A percentile compares a stretch with the other conserved stretches of the same genome.
These are phyloP conservation scores for Paramecium pentaurelia DNA, from an alignment of 73 alveolate genomes.

Conservation along the genomic window DNA sequence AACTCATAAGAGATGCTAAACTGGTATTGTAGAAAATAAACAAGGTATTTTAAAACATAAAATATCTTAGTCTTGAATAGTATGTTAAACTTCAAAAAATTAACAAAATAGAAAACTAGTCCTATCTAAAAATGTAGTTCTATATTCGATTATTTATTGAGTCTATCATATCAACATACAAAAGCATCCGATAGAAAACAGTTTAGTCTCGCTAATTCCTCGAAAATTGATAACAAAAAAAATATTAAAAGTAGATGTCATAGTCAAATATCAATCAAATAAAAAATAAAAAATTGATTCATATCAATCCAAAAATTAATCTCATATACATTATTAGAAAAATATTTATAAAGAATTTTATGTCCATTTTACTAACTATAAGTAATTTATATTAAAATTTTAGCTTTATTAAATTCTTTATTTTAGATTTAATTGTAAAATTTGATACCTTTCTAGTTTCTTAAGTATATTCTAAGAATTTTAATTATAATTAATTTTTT, in stretches of 20 bases:
- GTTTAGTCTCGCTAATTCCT: neutral
- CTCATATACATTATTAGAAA: neutral
- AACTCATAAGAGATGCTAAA: neutral
- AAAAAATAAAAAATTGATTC: neutral
- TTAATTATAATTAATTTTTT: no score
- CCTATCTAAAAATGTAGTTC: neutral
- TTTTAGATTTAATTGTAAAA: no score
- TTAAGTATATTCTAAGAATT: no score
- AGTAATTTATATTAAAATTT: neutral
- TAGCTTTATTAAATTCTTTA: neutral
- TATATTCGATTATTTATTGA: neutral
- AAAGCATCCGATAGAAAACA: neutral
- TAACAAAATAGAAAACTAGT: neutral
- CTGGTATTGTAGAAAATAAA: slow-evolving; percentile 42
- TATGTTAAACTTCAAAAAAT: neutral
- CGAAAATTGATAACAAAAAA: neutral
- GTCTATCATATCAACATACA: neutral
- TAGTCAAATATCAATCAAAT: neutral
- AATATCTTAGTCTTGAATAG: neutral
- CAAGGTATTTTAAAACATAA: neutral
- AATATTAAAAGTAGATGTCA: neutral
- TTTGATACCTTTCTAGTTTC: no score
- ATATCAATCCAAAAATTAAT: neutral
- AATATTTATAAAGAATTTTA: no score
- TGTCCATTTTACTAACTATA: neutral